Percentiles rank a stretch among this genome's conserved stretches.
phyloP scores from a whole-genome alignment of 768 basidiomycete genomes.

The Leccinum variicolor region DNA sequence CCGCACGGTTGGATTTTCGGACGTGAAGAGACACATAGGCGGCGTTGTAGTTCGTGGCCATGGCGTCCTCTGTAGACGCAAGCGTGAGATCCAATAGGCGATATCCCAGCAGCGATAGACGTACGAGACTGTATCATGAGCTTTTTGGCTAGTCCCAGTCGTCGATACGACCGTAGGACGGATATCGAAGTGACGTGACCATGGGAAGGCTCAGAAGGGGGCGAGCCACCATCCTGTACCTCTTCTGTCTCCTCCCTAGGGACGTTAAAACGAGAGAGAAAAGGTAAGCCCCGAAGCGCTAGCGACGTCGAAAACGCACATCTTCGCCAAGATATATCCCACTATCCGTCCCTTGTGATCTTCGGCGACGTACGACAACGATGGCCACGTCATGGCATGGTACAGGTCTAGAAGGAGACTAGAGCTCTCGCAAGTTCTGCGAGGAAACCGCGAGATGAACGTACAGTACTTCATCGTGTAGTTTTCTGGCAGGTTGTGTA shows the following conservation, averaged over 20 bases:
- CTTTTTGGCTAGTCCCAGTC: slow-evolving; percentile 91
- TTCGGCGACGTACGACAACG: slow-evolving; percentile 90
- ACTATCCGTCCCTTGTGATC: slow-evolving; percentile 87
- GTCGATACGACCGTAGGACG: slow-evolving; percentile 83
- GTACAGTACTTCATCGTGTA: slow-evolving; percentile 79
- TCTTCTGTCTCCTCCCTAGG: slow-evolving; percentile 53
- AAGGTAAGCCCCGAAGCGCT: background rate
- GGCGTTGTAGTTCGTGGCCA: slow-evolving; percentile 85
- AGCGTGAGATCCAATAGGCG: background rate
- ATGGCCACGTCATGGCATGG: slow-evolving; percentile 89
- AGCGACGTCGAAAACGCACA: slow-evolving; percentile 45
- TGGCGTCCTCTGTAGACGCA: slow-evolving; percentile 70
- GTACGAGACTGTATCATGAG: slow-evolving; percentile 90
- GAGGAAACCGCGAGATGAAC: slow-evolving; percentile 17
- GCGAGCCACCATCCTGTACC: slow-evolving; percentile 40
- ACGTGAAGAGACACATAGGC: slow-evolving; percentile 87
- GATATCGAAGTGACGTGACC: slow-evolving; percentile 98
- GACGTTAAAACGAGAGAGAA: slow-evolving; percentile 9
- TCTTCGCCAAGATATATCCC: slow-evolving; percentile 94
- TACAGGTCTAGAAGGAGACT: slow-evolving; percentile 65
- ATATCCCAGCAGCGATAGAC: slow-evolving; percentile 28
- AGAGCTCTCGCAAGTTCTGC: background rate
- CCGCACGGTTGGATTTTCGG: slow-evolving; percentile 91
- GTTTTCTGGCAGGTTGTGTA: slow-evolving; percentile 92
- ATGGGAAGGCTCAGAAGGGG: slow-evolving; percentile 58